Evolutionary conservation across 106 monocot species (phyloP).

Genomic region (Platanthera guangdongensis): DNA sequence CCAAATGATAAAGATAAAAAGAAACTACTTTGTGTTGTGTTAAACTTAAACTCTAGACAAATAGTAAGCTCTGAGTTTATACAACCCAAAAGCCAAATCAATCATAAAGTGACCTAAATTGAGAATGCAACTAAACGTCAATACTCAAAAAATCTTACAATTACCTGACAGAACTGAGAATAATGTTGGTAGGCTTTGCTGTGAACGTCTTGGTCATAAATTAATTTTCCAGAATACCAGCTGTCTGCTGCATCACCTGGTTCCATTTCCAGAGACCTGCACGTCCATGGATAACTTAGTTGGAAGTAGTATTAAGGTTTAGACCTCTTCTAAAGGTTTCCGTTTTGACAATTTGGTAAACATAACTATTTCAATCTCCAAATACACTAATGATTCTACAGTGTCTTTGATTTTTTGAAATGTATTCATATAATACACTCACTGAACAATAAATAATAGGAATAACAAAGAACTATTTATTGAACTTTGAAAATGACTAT

Average conservation of each 20-base stretch:
- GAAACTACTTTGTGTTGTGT: background rate
- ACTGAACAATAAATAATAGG: background rate
- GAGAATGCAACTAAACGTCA: background rate
- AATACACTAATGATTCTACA: background rate
- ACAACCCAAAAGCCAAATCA: background rate
- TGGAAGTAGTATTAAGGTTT: background rate
- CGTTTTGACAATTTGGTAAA: background rate
- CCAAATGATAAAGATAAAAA: background rate
- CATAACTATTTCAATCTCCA: background rate
- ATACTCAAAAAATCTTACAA: background rate
- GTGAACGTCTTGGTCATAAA: slow-evolving; percentile 55
- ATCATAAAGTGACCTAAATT: background rate
- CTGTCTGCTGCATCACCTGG: slow-evolving; percentile 34
- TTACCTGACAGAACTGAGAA: slow-evolving; percentile 59
- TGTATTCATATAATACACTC: background rate
- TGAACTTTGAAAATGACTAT: background rate
- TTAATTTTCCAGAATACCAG: slow-evolving; percentile 64
- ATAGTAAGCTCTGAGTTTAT: background rate
- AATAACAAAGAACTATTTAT: background rate
- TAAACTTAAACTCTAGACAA: background rate
- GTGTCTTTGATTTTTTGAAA: background rate
- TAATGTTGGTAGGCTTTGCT: slow-evolving; percentile 63
- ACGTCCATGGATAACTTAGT: background rate
- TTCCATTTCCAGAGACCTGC: slow-evolving; percentile 42
- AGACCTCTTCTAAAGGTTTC: background rate